These are phyloP conservation scores for Amanita rubescens DNA, from an alignment of 768 basidiomycete genomes.

Conservation along the genomic window DNA sequence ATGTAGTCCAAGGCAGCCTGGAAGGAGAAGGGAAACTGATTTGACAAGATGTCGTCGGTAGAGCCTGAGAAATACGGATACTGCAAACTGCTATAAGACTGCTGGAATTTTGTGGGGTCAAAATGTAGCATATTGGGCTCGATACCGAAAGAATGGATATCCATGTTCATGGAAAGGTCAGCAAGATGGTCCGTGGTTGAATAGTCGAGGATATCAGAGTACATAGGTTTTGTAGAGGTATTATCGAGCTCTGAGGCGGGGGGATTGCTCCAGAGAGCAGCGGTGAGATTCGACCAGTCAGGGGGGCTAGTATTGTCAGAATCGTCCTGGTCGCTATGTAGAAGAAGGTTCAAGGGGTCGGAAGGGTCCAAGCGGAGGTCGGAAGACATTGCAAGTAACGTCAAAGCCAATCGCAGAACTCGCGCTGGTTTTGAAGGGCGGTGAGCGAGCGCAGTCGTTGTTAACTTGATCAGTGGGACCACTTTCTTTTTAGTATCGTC, in stretches of 20 bases:
- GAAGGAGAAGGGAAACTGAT: constrained; percentile 36
- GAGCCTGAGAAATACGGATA: constrained; percentile 11
- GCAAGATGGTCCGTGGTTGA: constrained; percentile 3
- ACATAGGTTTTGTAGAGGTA: constrained; percentile 20
- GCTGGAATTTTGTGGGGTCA: constrained; percentile 21
- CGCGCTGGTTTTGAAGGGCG: background rate
- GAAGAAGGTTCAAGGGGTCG: constrained; percentile 52
- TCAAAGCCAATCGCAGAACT: background rate
- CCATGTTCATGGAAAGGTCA: constrained; percentile 49
- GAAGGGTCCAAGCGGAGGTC: constrained; percentile 46
- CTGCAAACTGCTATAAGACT: constrained; percentile 8
- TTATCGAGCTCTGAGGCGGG: constrained; percentile 16
- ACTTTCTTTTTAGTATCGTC: constrained; percentile 2
- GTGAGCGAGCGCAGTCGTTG: background rate
- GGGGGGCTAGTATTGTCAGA: constrained; percentile 27
- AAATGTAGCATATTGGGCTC: constrained; percentile 61
- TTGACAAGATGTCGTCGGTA: constrained; percentile 17
- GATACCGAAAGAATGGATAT: constrained; percentile 53
- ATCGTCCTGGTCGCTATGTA: constrained; percentile 35
- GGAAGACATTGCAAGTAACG: constrained; percentile 9
- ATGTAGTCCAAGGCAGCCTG: constrained; percentile 17
- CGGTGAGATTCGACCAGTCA: constrained; percentile 50
- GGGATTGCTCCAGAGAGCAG: constrained; percentile 39
- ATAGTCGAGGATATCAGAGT: constrained; percentile 37
- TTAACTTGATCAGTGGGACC: background rate